Evolutionary conservation across 257 asterid genomes (phyloP), one percentile per base, ranked within the genome.

Genomic region (Pogostemon cablin): DNA sequence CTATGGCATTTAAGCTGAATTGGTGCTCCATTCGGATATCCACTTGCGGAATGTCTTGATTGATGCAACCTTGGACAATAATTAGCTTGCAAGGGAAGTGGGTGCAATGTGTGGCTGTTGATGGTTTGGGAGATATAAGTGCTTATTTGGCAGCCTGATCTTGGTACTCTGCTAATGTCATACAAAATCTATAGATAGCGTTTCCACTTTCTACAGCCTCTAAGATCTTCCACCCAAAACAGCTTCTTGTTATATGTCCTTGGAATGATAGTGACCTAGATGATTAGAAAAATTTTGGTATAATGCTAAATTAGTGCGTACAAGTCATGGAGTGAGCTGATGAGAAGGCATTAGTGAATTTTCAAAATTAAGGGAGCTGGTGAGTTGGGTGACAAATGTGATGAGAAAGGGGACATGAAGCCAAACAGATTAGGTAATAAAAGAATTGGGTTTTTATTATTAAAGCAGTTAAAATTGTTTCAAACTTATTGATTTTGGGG

Each of bases 341-440:
- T 48, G 56, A 12, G 10, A 42, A 50, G 62, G 57, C 34, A 38
- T 15, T 15, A 48, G 52, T 47, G 67, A 17, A 2, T 40, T 57
- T 38, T 57, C 42, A 57, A 59, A 25, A 32, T 39, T 59, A 35
- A 69, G 44, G 59, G 12, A 60, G 71, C 69, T 58, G 2, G 57
- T 50, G 57, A 50, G 53, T 10, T 7, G 32, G 62, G 62, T 43
- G 63, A 66, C 44, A 44, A 37, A 46, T 72, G 71, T 52, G 71
- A 50, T 53, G 56, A 65, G 69, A 71, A 20, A 69, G 62, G 52
- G 47, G 47, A 32, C 47, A 47, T 7, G 12, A 32, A 66, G 46
- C 52, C 50, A 25, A 47, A 40, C 65, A 58, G 46, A 43, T 42
- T 34, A 32, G 58, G 64, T 32, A 42, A 70, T 60, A 50, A 44